Conservation (phyloP, 768 basidiomycete species). For the Lentinula sp. region DNA sequence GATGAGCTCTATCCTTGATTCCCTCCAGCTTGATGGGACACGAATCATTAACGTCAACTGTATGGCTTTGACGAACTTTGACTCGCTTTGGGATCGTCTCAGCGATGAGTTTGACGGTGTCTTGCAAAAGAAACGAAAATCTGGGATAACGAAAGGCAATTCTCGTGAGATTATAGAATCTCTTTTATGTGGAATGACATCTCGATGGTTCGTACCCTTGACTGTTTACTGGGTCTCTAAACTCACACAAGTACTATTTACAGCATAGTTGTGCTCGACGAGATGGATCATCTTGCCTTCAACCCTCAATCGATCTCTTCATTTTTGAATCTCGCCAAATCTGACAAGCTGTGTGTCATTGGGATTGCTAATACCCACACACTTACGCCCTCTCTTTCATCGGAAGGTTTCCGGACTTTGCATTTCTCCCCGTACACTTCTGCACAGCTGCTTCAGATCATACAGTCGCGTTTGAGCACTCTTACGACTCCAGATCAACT, state of each 20-base stretch:
- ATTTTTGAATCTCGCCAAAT: slow-evolving; percentile 61
- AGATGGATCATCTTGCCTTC: slow-evolving; percentile 76
- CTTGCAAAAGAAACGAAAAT: slow-evolving; percentile 24
- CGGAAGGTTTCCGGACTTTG: slow-evolving; percentile 45
- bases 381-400: slow-evolving; percentile 50
- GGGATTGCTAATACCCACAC: slow-evolving; percentile 91
- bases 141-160: slow-evolving; percentile 11
- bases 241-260: neutral
- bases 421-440: slow-evolving; percentile 84
- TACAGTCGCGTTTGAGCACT: slow-evolving; percentile 49
- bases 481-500: slow-evolving; percentile 28
- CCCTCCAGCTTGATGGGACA: slow-evolving; percentile 28
- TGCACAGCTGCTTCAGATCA: slow-evolving; percentile 61
- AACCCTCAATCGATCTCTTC: slow-evolving; percentile 51
- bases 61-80: slow-evolving; percentile 66
- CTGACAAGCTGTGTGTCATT: slow-evolving; percentile 58
- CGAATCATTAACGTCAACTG: slow-evolving; percentile 66
- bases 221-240: neutral
- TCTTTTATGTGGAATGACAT: neutral
- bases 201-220: neutral
- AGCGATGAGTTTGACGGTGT: slow-evolving; percentile 43
- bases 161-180: neutral
- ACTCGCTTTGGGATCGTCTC: slow-evolving; percentile 69
- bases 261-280: slow-evolving; percentile 79
- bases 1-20: slow-evolving; percentile 58